Evolutionary conservation across 257 asterid genomes (phyloP).

Genomic region (Solanum ossicruentum): DNA sequence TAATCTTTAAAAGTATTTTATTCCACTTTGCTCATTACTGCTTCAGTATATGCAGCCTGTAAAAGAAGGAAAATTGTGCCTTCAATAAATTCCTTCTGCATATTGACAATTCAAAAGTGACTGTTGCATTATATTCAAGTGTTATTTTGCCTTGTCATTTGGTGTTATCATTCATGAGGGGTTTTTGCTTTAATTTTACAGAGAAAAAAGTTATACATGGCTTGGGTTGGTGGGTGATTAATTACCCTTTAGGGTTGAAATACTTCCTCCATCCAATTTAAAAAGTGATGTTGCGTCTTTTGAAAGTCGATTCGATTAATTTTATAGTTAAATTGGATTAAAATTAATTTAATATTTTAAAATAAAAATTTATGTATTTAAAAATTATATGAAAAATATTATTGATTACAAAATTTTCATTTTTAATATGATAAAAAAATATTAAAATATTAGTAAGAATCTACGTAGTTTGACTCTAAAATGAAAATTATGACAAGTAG

Average conservation of each 20-base stretch:
- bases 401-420: too few species aligned
- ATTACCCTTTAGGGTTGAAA: not conserved
- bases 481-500: too few species aligned
- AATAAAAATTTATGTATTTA: not conserved
- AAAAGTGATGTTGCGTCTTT: too few species aligned
- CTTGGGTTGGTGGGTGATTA: not conserved
- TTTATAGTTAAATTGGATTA: too few species aligned
- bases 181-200: not conserved
- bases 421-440: too few species aligned
- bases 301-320: too few species aligned
- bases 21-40: not conserved
- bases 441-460: too few species aligned
- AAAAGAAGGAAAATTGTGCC: conserved; percentile 1
- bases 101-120: conserved; percentile 2
- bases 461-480: too few species aligned
- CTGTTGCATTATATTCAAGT: not conserved
- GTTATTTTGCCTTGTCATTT: not conserved
- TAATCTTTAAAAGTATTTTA: not conserved
- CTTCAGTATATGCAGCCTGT: not conserved
- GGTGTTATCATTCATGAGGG: not conserved
- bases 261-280: not conserved
- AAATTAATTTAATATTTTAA: too few species aligned
- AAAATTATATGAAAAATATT: not conserved
- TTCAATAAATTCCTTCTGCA: not conserved
- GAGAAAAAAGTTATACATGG: not conserved